Evolutionary conservation across 768 basidiomycete species (phyloP).

Genomic region (Lactarius trivialis): DNA sequence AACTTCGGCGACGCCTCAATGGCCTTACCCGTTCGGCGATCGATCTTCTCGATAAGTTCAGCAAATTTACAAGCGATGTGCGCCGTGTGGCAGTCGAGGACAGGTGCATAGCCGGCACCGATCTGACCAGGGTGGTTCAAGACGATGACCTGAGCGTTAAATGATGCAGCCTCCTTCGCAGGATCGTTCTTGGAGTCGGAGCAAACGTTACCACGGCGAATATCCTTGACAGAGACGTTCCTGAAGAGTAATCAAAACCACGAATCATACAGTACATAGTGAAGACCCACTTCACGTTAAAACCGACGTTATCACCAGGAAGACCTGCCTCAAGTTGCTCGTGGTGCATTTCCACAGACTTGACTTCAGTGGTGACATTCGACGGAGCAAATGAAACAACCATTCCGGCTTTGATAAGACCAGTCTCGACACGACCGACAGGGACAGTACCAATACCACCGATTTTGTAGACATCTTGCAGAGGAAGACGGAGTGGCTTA

Average conservation of each 20-base stretch:
- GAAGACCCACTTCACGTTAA: conserved; percentile 85
- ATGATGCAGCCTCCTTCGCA: conserved; percentile 97
- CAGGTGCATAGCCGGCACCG: conserved; percentile 97
- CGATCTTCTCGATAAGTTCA: conserved; percentile 98
- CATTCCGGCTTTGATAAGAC: conserved; percentile 99
- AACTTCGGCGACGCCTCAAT: conserved; percentile 89
- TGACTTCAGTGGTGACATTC: conserved; percentile 99
- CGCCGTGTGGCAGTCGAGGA: conserved; percentile 99
- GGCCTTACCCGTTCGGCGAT: conserved; percentile 94
- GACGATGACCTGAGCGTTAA: conserved; percentile 99
- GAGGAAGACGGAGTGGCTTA: conserved; percentile 99
- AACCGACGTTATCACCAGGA: conserved; percentile 99
- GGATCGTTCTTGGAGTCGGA: conserved; percentile 99
- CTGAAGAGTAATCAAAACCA: conserved; percentile 34
- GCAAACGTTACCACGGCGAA: conserved; percentile 98
- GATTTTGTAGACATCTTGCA: conserved; percentile 99
- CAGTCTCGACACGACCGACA: conserved; percentile 99
- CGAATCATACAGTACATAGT: neutral
- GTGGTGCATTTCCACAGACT: conserved; percentile 99
- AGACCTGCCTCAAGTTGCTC: conserved; percentile 91
- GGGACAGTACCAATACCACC: conserved; percentile 99
- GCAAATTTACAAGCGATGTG: conserved; percentile 99
- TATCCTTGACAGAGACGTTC: conserved; percentile 99
- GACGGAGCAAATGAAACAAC: conserved; percentile 94
- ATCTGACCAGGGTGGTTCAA: conserved; percentile 99